Base-by-base conservation (phyloP, 78 protist species). In the Planoprotostelium fungivorum region DNA sequence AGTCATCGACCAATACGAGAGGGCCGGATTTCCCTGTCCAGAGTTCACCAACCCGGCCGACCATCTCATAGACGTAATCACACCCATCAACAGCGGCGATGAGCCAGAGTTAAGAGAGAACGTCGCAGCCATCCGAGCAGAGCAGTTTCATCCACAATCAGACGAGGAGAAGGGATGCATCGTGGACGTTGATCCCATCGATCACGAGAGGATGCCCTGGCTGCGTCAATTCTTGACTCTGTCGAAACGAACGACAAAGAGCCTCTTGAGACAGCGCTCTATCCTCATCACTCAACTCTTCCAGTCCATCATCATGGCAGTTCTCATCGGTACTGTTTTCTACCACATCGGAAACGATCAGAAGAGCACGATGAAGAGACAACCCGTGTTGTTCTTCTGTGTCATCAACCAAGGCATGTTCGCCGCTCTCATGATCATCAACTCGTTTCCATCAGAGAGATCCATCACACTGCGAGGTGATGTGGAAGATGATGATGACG, bases 41-140 rank as follows among this genome's bases (percentile, higher is more conserved):
- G 90, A 87, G 5, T 88, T 85, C 51, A 91, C 93, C 31, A 91
- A 91, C 88, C 93, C 93, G 29, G 93, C 93, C 31, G 93, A 91
- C 84, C 88, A 91, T 38, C 87, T 91, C 34, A 63, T 91, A 34
- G 93, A 91, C 85, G 87, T 88, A 0, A 90, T 91, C 10, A 91
- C 93, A 0, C 89, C 84, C 0, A 91, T 91, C 35, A 91, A 91
- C n/a, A n/a, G n/a, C n/a, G n/a, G n/a, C n/a, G n/a, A n/a, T n/a
- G n/a, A n/a, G n/a, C n/a, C n/a, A n/a, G n/a, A n/a, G n/a, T n/a
- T n/a, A n/a, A n/a, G n/a, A n/a, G n/a, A n/a, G n/a, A n/a, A n/a
- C n/a, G n/a, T n/a, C n/a, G n/a, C n/a, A n/a, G n/a, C n/a, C n/a
- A n/a, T 87, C 28, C 85, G 63, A n/a, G 87, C 85, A 84, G 28